Conservation (phyloP, 2,329 filamentous ascomycete genomes). For the Apiospora koreana region DNA sequence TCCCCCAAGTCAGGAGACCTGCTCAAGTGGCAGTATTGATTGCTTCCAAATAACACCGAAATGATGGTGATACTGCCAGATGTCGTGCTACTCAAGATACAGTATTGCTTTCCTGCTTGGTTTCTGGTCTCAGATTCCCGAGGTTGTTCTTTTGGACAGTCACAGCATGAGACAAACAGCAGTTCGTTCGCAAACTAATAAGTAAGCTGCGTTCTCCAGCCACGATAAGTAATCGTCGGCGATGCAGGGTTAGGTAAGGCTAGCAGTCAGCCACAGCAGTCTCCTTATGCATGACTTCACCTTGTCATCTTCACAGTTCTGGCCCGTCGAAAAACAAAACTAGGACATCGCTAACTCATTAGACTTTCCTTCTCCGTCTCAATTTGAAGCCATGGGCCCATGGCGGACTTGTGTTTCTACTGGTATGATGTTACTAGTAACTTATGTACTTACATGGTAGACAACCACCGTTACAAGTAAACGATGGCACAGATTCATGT, state of each 20-base stretch:
- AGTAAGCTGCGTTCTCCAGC: neutral
- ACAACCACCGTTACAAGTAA: neutral
- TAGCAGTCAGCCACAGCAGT: neutral
- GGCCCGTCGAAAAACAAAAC: neutral
- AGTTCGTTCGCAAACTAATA: neutral
- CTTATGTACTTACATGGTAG: neutral
- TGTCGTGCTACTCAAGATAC: neutral
- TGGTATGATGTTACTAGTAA: neutral
- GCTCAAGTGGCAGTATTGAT: neutral
- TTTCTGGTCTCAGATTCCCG: constrained; percentile 1
- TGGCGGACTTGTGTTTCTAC: neutral
- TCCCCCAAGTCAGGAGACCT: no score
- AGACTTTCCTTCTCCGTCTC: neutral
- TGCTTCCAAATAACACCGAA: neutral
- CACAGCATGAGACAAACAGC: constrained; percentile 1
- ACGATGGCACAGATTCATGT: neutral
- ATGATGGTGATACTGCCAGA: neutral
- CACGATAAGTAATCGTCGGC: neutral
- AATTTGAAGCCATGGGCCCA: neutral
- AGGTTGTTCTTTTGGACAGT: neutral
- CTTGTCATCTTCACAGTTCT: neutral
- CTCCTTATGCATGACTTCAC: neutral
- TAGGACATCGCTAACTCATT: neutral
- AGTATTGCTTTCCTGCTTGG: neutral
- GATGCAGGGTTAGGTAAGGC: neutral